Base-by-base conservation (phyloP, 2,329 filamentous ascomycete species). In the Colletotrichum graminicola region DNA sequence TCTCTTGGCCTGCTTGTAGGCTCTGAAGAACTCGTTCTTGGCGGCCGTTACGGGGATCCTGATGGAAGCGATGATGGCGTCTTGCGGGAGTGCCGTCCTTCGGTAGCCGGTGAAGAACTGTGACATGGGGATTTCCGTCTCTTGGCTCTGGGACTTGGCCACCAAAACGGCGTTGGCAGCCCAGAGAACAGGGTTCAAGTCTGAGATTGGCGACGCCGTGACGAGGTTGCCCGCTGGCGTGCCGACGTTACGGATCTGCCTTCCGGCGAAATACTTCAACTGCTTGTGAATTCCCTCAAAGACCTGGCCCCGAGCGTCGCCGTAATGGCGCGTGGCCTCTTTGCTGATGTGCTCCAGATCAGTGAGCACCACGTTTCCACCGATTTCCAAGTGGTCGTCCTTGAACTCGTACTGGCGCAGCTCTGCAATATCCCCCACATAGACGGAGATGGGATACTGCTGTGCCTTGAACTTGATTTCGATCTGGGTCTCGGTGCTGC, bases 401-500 rank as follows among this genome's bases (percentile, higher is more conserved):
- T 92, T 87, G 79, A 98, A 92, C 5, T 85, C 86, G 78, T 94
- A 98, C 75, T 95, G 92, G 16, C 94, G 88, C 69, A 99, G 84
- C 81, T 98, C 96, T 0, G 93, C 85, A 70, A 99, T 97, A 77
- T 99, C 96, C 14, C 95, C 95, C 12, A 98, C 93, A 75, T 92
- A 98, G 0, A 99, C 93, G 0, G 95, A 98, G 1, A 93, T 90
- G 5, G 92, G 92, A 79, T 98, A 98, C 76, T 94, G 89, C 85
- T 97, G 89, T 1, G 92, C 94, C 84, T 98, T 98, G 88, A 99
- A 98, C 82, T 97, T 98, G 83, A 97, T 93, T 82, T 99, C 96
- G 72, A 99, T 98, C 81, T 98, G 96, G 0, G 95, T 98, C 81
- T 99, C 96, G 2, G 95, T 97, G 79, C 94, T 97, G 73, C 96